Conservation (phyloP, 768 basidiomycete genomes). For the Stropharia rugosoannulata region DNA sequence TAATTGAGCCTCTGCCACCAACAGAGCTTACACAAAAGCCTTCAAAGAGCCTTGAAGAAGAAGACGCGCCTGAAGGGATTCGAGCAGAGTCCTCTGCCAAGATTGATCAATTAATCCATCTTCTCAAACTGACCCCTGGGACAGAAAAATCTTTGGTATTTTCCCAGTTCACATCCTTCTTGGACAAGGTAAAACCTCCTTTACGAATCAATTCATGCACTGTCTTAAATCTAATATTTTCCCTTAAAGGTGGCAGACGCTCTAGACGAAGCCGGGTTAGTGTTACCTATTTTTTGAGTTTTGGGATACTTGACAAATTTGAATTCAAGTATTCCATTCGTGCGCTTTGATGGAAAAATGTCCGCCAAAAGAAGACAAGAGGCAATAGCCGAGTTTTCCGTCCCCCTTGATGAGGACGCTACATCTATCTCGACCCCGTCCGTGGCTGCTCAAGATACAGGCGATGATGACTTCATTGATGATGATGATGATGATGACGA, state of each 20-base stretch:
- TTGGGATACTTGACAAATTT: conserved; percentile 2
- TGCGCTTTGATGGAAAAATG: conserved; percentile 85
- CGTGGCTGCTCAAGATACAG: neutral
- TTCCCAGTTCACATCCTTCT: conserved; percentile 85
- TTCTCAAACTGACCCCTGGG: conserved; percentile 64
- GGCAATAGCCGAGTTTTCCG: conserved; percentile 68
- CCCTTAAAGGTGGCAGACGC: conserved; percentile 62
- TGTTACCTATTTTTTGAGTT: neutral
- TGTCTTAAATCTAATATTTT: neutral
- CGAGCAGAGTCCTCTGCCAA: conserved; percentile 74
- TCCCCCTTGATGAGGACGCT: conserved; percentile 48
- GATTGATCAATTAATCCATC: conserved; percentile 76
- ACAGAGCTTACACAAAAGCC: conserved; percentile 69
- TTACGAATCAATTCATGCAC: neutral
- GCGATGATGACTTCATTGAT: conserved; percentile 36
- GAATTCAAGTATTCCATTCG: conserved; percentile 62
- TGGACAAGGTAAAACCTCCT: conserved; percentile 60
- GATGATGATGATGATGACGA: conserved; percentile 30
- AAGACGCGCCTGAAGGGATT: conserved; percentile 36
- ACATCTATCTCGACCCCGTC: neutral
- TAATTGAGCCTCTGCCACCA: conserved; percentile 63
- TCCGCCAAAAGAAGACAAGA: conserved; percentile 79
- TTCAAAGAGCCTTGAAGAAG: conserved; percentile 38
- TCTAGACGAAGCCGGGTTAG: conserved; percentile 64
- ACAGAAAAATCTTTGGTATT: conserved; percentile 86